phyloP scores from a whole-genome alignment of 345 rosid species.

The Salix caprea region DNA sequence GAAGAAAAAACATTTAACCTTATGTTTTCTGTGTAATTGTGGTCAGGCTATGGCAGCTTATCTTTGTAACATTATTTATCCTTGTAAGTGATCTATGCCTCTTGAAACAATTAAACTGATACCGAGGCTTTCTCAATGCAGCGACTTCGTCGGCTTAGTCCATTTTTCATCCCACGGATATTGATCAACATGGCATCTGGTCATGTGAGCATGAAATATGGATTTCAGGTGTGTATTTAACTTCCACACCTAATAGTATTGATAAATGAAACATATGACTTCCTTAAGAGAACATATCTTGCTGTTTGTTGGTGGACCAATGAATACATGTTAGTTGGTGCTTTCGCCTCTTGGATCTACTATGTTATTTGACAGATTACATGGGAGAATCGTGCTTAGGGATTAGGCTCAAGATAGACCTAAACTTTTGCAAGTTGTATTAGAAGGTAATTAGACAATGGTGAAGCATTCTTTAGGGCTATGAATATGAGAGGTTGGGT shows the following conservation, averaged over 20 bases:
- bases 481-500: not conserved
- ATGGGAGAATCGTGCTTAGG: not conserved
- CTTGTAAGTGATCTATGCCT: conserved; percentile 7
- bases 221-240: conserved; percentile 66
- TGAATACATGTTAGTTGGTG: not conserved
- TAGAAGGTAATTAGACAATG: not conserved
- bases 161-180: conserved; percentile 90
- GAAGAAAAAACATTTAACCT: not conserved
- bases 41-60: not conserved
- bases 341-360: not conserved
- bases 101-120: conserved; percentile 10
- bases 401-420: not conserved
- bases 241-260: not conserved
- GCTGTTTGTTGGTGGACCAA: not conserved
- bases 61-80: not conserved
- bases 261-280: not conserved
- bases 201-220: conserved; percentile 93
- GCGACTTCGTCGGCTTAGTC: conserved; percentile 87
- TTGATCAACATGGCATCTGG: conserved; percentile 96
- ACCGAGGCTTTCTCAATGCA: conserved; percentile 34
- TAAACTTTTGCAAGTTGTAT: not conserved
- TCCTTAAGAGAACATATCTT: conserved; percentile 7
- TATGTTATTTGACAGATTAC: not conserved
- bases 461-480: conserved; percentile 1
- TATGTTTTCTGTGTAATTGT: not conserved